These are phyloP conservation scores for Vicia faba DNA, from an alignment of 306 rosid genomes.

Conservation along the genomic window DNA sequence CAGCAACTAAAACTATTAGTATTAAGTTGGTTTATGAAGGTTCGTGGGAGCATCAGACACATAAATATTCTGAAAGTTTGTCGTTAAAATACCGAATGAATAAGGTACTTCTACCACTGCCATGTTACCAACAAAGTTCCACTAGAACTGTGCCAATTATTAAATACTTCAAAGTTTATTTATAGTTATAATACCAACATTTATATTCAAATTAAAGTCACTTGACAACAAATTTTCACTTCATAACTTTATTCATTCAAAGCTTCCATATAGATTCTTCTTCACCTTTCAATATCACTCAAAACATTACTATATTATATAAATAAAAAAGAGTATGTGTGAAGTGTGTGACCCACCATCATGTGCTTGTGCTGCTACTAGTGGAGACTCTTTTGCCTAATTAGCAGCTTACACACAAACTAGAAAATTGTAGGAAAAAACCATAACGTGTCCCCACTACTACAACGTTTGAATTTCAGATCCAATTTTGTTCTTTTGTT, in stretches of 20 bases:
- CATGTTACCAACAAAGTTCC: too few species aligned
- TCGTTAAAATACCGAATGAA: too few species aligned
- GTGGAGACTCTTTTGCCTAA: conserved; percentile 26
- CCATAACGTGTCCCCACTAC: conserved; percentile 43
- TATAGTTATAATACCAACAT: conserved; percentile 7
- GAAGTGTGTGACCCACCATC: conserved; percentile 43
- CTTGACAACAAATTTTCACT: not conserved
- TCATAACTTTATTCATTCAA: conserved; percentile 2
- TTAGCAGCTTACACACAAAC: not conserved
- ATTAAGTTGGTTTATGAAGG: too few species aligned
- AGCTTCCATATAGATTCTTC: not conserved
- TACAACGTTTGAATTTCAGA: conserved; percentile 49
- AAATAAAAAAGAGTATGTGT: not conserved
- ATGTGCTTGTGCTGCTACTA: conserved; percentile 35
- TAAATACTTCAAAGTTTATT: too few species aligned
- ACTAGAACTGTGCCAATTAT: too few species aligned
- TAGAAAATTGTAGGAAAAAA: conserved; percentile 2
- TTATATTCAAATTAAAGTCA: conserved; percentile 46
- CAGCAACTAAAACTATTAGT: too few species aligned
- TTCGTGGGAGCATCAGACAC: not conserved
- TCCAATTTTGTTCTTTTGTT: not conserved
- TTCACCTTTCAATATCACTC: conserved; percentile 7
- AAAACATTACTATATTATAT: too few species aligned
- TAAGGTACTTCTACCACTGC: too few species aligned
- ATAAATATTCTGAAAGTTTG: conserved; percentile 22